phyloP scores from a whole-genome alignment of 306 rosid genomes.

The Fagus crenata region DNA sequence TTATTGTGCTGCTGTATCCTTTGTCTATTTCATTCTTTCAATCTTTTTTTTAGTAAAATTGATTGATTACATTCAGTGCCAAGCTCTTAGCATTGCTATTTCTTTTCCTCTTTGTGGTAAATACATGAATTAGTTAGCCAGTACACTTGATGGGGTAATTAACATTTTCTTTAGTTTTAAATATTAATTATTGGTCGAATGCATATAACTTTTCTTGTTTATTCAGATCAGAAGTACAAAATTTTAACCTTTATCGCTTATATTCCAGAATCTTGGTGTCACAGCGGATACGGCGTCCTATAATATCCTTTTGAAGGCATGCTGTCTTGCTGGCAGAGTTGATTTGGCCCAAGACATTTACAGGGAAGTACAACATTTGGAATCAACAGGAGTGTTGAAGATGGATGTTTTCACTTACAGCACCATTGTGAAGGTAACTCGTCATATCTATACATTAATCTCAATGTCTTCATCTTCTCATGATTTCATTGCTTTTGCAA shows the following conservation, averaged over 20 bases:
- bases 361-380: constrained; percentile 73
- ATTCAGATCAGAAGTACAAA: constrained; percentile 26
- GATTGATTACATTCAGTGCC: not conserved
- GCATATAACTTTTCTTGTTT: constrained; percentile 14
- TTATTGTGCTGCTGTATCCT: not conserved
- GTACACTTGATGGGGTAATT: not conserved
- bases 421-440: constrained; percentile 84
- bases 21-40: not conserved
- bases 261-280: constrained; percentile 68
- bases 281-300: constrained; percentile 80
- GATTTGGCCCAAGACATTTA: constrained; percentile 86
- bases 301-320: constrained; percentile 88
- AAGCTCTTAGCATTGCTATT: not conserved
- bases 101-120: not conserved
- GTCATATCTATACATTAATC: constrained; percentile 14
- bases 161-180: not conserved
- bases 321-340: constrained; percentile 92
- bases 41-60: not conserved
- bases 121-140: not conserved
- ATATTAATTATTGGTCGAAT: not conserved
- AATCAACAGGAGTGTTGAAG: constrained; percentile 70
- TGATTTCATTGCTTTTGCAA: constrained; percentile 21
- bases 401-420: constrained; percentile 96
- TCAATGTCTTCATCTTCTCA: not conserved
- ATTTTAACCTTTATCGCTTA: constrained; percentile 29